phyloP scores from a whole-genome alignment of 345 rosid species.

The Xanthoceras sorbifolium region DNA sequence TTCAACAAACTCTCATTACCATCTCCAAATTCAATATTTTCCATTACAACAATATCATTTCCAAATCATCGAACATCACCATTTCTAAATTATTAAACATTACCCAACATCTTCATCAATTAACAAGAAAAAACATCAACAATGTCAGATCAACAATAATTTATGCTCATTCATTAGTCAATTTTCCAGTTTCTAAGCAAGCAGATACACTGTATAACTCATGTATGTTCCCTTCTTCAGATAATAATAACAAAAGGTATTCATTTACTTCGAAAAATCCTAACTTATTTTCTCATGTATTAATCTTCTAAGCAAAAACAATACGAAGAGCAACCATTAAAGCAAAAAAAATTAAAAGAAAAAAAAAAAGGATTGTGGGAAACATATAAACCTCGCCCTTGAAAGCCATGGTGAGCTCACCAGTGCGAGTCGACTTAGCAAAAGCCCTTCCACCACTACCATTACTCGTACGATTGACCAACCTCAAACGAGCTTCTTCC shows the following conservation, averaged over 20 bases:
- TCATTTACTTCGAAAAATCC: no score
- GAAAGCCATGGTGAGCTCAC: constrained; percentile 51
- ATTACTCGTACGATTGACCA: background rate
- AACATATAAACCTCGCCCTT: constrained; percentile 55
- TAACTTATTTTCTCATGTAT: background rate
- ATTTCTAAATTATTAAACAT: no score
- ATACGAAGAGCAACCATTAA: background rate
- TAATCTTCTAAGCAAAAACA: background rate
- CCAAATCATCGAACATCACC: no score
- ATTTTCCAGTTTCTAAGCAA: no score
- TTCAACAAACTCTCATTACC: no score
- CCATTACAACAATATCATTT: no score
- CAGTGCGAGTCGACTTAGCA: constrained; percentile 24
- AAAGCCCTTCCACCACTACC: background rate
- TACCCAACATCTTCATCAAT: no score
- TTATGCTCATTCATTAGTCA: background rate
- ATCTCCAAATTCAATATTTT: no score
- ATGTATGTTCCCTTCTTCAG: no score
- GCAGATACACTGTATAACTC: background rate
- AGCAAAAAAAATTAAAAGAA: background rate
- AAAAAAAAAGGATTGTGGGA: constrained; percentile 26
- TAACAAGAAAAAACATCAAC: no score
- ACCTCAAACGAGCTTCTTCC: background rate
- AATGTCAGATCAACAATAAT: no score
- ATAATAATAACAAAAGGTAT: no score